These are phyloP conservation scores for Suhomyces faveliae DNA, from an alignment of 805 yeast species.

Conservation along the genomic window DNA sequence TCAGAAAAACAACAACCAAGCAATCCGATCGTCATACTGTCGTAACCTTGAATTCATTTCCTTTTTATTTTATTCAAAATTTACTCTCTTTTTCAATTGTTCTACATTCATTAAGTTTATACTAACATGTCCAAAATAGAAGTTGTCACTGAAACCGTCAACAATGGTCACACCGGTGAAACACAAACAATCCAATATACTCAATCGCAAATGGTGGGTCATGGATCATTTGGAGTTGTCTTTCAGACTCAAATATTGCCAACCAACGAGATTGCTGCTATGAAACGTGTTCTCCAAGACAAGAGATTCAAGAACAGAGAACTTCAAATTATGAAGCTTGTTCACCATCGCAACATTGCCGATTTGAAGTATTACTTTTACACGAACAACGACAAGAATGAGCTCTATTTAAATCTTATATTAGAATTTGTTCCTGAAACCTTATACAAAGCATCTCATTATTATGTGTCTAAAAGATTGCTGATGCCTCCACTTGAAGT, in stretches of 20 bases:
- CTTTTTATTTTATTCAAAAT: background rate
- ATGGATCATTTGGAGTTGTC: constrained; percentile 99
- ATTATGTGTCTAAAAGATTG: constrained; percentile 66
- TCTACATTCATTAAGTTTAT: constrained; percentile 7
- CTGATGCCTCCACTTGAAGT: constrained; percentile 89
- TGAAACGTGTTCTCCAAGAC: constrained; percentile 95
- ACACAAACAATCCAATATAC: constrained; percentile 66
- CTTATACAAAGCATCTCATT: constrained; percentile 84
- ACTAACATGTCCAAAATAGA: constrained; percentile 48
- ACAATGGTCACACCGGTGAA: constrained; percentile 70
- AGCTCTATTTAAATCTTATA: constrained; percentile 83
- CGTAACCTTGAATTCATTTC: background rate
- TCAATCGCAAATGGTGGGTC: constrained; percentile 90
- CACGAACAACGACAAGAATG: constrained; percentile 67
- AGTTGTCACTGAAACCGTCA: constrained; percentile 60
- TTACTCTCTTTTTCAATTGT: background rate
- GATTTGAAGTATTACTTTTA: constrained; percentile 86
- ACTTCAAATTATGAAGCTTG: constrained; percentile 88
- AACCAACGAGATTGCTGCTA: constrained; percentile 79
- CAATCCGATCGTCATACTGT: background rate
- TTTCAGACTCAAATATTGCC: constrained; percentile 80
- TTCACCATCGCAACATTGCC: constrained; percentile 83
- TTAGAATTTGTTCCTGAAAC: constrained; percentile 96
- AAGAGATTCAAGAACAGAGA: constrained; percentile 92
- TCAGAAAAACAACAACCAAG: background rate